Conservation (phyloP, 169 alveolate species). For the Cryptosporidium bovis region DNA sequence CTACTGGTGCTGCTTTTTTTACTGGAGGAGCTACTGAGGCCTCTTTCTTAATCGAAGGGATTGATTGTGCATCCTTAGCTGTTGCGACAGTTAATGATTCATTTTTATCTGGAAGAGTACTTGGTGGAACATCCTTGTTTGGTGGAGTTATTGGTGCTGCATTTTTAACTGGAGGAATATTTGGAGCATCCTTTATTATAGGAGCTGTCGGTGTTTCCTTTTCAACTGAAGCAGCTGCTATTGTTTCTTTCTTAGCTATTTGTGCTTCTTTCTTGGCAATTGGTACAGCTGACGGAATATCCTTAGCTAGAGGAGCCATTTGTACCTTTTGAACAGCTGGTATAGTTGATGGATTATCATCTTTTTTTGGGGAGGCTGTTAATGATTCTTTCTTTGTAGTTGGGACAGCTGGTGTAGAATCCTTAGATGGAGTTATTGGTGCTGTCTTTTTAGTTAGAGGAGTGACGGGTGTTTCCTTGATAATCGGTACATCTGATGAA, state of each 20-base stretch:
- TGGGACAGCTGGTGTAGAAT: not conserved
- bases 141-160: too few species aligned
- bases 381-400: not conserved
- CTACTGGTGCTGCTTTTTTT: conserved; percentile 17
- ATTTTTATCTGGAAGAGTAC: conserved; percentile 1
- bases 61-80: not conserved
- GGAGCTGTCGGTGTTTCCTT: conserved; percentile 4
- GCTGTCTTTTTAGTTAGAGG: conserved; percentile 2
- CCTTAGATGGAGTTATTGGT: not conserved
- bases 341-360: not conserved
- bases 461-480: not conserved
- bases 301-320: not conserved
- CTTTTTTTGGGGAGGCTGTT: not conserved
- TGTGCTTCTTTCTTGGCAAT: conserved; percentile 5
- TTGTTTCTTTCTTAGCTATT: not conserved
- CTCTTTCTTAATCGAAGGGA: conserved; percentile 1
- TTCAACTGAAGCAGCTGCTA: not conserved
- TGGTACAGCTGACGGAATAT: conserved; percentile 3
- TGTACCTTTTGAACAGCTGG: not conserved
- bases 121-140: not conserved
- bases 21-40: conserved; percentile 26
- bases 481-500: not conserved
- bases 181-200: not conserved
- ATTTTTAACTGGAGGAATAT: not conserved
- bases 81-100: not conserved